Evolutionary conservation across 129 eudicot genomes (phyloP).

Genomic region (Flaveria trinervia): DNA sequence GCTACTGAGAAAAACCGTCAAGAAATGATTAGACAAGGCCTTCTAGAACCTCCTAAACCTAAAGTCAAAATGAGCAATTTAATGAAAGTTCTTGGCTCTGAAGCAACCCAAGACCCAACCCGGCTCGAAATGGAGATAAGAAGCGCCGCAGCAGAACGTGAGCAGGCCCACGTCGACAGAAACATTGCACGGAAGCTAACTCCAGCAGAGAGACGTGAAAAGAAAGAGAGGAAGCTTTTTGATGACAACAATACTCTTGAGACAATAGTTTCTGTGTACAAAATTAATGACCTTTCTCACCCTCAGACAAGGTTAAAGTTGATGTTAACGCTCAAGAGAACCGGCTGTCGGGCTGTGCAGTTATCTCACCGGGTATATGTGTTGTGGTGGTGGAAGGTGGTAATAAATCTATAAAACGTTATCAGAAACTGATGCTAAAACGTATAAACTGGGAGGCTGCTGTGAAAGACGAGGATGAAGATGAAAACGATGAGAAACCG

Average conservation of each 20-base stretch:
- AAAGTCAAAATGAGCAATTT: conserved; percentile 99
- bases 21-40: conserved; percentile 94
- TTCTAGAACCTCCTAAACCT: conserved; percentile 89
- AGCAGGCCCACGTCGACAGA: conserved; percentile 92
- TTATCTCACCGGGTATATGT: conserved; percentile 65
- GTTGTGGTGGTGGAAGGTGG: conserved; percentile 98
- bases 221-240: conserved; percentile 89
- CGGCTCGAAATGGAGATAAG: conserved; percentile 88
- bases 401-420: conserved; percentile 73
- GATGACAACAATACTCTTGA: conserved; percentile 75
- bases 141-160: conserved; percentile 96
- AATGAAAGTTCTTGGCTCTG: conserved; percentile 92
- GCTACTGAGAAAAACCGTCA: conserved; percentile 88
- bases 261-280: conserved; percentile 82
- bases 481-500: conserved; percentile 60
- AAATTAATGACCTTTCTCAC: conserved; percentile 84
- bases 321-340: conserved; percentile 94
- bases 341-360: conserved; percentile 83
- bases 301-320: conserved; percentile 77
- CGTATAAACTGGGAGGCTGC: conserved; percentile 87
- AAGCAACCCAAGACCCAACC: conserved; percentile 98
- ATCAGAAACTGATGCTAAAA: conserved; percentile 81
- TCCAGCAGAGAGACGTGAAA: conserved; percentile 90
- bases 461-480: conserved; percentile 51
- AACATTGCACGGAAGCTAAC: conserved; percentile 91